Conservation (phyloP, 192 early-diverging fungal genomes). For the Coemansia sp. region DNA sequence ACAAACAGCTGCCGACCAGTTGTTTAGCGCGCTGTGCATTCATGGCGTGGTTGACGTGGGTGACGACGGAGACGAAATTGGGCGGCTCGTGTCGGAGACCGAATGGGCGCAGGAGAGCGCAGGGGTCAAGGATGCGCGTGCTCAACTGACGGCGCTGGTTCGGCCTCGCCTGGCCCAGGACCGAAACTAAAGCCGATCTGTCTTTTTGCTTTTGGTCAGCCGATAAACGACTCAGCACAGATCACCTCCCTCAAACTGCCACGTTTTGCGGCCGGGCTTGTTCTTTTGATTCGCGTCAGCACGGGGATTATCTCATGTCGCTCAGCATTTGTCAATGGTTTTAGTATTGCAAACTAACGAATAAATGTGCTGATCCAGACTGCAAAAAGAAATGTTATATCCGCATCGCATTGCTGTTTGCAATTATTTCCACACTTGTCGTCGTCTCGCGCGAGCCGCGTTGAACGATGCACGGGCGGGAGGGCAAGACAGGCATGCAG, state of each 20-base stretch:
- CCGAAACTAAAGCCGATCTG: background rate
- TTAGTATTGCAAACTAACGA: background rate
- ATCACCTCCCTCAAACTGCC: background rate
- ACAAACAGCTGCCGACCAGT: constrained; percentile 48
- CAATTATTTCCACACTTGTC: too few species aligned
- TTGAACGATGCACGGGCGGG: background rate
- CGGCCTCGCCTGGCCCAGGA: background rate
- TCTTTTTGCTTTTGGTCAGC: background rate
- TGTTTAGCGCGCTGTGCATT: constrained; percentile 43
- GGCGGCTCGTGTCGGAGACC: constrained; percentile 34
- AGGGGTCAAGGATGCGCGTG: constrained; percentile 26
- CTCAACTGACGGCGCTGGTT: constrained; percentile 21
- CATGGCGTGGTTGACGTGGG: constrained; percentile 28
- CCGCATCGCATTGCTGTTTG: too few species aligned
- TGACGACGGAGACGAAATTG: constrained; percentile 26
- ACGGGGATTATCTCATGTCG: too few species aligned
- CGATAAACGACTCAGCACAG: background rate
- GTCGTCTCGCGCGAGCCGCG: background rate
- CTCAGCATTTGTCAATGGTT: background rate
- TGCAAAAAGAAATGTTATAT: background rate
- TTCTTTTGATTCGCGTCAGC: too few species aligned
- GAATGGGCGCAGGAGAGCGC: constrained; percentile 37
- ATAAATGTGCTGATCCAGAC: constrained; percentile 1
- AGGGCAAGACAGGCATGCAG: background rate
- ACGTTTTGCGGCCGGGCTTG: background rate